Conservation (phyloP, 768 basidiomycete species). For the Pleurotus citrinopileatus region DNA sequence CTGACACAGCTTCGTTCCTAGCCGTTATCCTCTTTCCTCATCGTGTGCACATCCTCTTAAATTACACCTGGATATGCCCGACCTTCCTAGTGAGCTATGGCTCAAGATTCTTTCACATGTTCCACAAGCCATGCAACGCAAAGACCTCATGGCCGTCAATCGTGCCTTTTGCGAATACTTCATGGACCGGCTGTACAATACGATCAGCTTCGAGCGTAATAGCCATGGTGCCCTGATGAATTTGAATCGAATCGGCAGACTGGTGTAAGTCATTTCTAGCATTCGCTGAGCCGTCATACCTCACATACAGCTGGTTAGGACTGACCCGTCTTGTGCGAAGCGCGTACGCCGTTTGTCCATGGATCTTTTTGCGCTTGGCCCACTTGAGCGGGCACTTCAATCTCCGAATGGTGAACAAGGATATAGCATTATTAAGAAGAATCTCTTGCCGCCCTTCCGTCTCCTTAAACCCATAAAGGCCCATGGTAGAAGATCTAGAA, state of each 20-base stretch:
- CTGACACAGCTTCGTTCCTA: no score
- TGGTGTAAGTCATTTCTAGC: neutral
- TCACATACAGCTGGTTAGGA: neutral
- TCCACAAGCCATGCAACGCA: neutral
- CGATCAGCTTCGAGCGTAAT: neutral
- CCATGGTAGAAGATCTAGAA: neutral
- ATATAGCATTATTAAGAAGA: neutral
- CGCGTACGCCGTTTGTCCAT: neutral
- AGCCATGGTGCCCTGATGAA: neutral
- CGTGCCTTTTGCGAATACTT: neutral
- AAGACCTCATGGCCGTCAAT: neutral
- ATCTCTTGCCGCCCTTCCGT: neutral
- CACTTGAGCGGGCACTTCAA: neutral
- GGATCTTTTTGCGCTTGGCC: neutral
- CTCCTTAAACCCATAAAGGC: neutral
- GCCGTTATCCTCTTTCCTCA: no score
- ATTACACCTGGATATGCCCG: no score
- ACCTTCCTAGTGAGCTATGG: neutral
- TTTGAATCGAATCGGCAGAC: neutral
- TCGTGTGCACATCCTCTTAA: no score
- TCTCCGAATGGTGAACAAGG: neutral
- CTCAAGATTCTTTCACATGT: neutral
- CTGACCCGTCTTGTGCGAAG: neutral
- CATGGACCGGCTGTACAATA: neutral
- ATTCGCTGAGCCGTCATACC: neutral